Evolutionary conservation across 768 basidiomycete genomes (phyloP), one percentile per base, ranked within the genome.

Genomic region (Lactarius deliciosus): DNA sequence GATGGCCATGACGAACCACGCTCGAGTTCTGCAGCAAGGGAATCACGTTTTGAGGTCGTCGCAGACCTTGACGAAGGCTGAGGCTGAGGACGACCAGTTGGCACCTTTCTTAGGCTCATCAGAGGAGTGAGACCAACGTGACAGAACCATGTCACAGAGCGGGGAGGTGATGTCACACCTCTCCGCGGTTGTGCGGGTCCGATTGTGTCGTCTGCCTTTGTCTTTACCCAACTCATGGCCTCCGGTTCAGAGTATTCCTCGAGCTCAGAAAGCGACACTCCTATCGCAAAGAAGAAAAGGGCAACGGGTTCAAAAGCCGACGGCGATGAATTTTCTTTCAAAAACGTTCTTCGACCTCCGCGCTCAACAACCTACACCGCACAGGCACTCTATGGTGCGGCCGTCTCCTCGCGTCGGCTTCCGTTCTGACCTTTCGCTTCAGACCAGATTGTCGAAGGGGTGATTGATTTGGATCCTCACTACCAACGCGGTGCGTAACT

Each of bases 291-390:
- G 61, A 66, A 8, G 45, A 65, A 70, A 47, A 68, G 53, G 15
- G 55, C 61, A 0, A 60, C 63, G 1, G 60, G 63, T 7, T 45
- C 61, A 28, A 74, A 73, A 1, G 76, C 76, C 60, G 73, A 70
- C 50, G 72, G 5, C 9, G 65, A 63, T 2, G 65, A 66, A 15
- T 66, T 66, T 38, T 53, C 61, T 0, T 66, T 80, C 63, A 75
- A 70, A 36, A 81, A 85, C 66, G 83, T 83, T 1, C 73, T 88
- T 18, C 84, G 83, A 68, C 74, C 82, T 0, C 85, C 86, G 0
- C 74, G 87, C 15, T 82, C 87, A 0, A 87, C 87, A 0, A 87
- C 86, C 0, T 88, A 88, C 64, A 85, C 86, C 1, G 82, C 87
- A 0, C 85, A 86, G 69, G 81, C 87, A 1, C 74, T 88, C 1